These are phyloP conservation scores for Ceratocystis cubensis DNA, from an alignment of 2,329 filamentous ascomycete species.

Conservation along the genomic window DNA sequence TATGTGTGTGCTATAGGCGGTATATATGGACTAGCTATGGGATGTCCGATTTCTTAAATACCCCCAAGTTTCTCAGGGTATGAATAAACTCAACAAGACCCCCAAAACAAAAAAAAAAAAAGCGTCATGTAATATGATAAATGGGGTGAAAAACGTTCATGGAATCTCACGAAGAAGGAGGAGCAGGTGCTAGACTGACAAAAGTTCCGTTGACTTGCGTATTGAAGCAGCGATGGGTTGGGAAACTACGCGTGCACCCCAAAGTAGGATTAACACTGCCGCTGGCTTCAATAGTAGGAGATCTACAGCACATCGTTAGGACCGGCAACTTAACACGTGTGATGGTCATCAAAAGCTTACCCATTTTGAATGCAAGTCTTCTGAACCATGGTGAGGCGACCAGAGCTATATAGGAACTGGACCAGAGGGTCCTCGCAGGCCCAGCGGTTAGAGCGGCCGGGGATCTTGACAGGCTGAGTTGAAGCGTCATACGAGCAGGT, in stretches of 20 bases:
- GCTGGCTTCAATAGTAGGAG: conserved; percentile 22
- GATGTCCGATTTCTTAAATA: neutral
- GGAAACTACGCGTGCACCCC: conserved; percentile 16
- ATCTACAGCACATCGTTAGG: conserved; percentile 8
- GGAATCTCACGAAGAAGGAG: neutral
- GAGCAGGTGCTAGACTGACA: conserved; percentile 12
- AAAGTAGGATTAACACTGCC: conserved; percentile 21
- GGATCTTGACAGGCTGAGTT: conserved; percentile 29
- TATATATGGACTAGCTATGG: neutral
- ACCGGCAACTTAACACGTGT: neutral
- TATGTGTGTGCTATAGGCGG: neutral
- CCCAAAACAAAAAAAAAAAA: neutral
- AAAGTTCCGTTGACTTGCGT: conserved; percentile 14
- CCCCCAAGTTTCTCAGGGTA: neutral
- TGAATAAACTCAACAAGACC: neutral
- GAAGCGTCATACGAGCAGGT: conserved; percentile 34
- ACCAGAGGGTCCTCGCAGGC: conserved; percentile 33
- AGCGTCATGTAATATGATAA: neutral
- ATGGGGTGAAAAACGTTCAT: neutral
- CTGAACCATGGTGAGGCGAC: conserved; percentile 34
- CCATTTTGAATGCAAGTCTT: conserved; percentile 31
- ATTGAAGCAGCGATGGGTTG: conserved; percentile 2
- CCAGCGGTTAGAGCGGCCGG: conserved; percentile 30
- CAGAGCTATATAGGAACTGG: conserved; percentile 34
- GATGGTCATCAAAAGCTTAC: conserved; percentile 26